Percentiles rank a stretch among this genome's conserved stretches.
phyloP scores from a whole-genome alignment of 202 grass and related monocot species.

The Carex arenaria region DNA sequence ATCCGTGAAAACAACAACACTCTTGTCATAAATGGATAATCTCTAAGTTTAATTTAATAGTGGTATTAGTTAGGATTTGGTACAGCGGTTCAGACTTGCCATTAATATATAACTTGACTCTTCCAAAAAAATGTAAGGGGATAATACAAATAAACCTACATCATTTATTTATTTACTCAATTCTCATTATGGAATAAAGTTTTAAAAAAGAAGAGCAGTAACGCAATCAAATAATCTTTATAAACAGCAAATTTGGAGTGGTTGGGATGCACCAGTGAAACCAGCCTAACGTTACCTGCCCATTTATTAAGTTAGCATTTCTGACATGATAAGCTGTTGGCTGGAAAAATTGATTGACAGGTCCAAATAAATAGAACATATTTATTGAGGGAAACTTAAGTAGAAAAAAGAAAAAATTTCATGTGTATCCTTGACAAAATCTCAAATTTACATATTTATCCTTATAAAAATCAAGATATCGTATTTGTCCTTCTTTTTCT shows the following conservation, averaged over 20 bases:
- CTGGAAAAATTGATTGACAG: not conserved
- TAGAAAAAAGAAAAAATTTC: not conserved
- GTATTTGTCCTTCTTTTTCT: too few relatives aligned
- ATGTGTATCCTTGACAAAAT: too few relatives aligned
- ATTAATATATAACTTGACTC: not conserved
- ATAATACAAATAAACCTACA: not conserved
- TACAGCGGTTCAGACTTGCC: not conserved
- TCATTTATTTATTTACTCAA: too few relatives aligned
- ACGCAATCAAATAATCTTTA: not conserved
- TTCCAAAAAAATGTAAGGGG: not conserved
- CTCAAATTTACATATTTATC: too few relatives aligned
- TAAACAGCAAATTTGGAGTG: not conserved
- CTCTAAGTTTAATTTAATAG: not conserved
- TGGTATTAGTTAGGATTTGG: conserved; percentile 1
- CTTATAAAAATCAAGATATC: too few relatives aligned
- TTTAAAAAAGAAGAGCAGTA: not conserved
- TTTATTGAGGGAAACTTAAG: not conserved
- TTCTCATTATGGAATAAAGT: not conserved
- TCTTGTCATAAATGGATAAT: not conserved
- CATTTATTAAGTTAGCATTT: not conserved
- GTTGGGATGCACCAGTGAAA: not conserved
- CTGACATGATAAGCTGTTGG: not conserved
- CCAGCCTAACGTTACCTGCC: not conserved
- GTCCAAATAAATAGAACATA: not conserved
- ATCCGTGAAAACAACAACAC: not conserved